Evolutionary conservation across 2,329 filamentous ascomycete genomes (phyloP).

Genomic region (Ambrosiella beaveri): DNA sequence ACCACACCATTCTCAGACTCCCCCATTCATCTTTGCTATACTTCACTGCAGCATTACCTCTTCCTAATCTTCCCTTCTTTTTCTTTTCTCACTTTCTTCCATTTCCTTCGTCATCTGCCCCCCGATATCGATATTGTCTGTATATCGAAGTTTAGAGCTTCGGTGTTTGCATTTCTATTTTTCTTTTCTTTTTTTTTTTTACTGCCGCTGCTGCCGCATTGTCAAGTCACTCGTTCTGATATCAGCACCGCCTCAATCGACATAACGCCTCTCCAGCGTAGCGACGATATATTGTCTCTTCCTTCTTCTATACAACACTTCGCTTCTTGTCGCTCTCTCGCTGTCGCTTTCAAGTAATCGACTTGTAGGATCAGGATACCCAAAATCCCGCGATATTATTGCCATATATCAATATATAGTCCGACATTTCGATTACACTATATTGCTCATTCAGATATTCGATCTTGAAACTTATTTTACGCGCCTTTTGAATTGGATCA

Average conservation of each 20-base stretch:
- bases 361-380: too few species aligned
- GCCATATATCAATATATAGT: too few species aligned
- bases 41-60: slow-evolving; percentile 1
- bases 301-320: not conserved
- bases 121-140: slow-evolving; percentile 2
- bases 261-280: not conserved
- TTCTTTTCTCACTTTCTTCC: not conserved
- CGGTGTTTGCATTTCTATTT: not conserved
- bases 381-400: too few species aligned
- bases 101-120: slow-evolving; percentile 10
- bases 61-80: slow-evolving; percentile 6
- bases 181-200: not conserved
- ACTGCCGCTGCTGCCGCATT: slow-evolving; percentile 1
- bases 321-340: slow-evolving; percentile 8
- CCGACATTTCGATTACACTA: too few species aligned
- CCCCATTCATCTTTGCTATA: not conserved
- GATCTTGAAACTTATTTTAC: not conserved
- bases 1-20: not conserved
- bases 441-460: too few species aligned
- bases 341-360: not conserved
- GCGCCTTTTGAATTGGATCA: not conserved
- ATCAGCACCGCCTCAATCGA: not conserved
- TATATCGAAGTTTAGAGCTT: not conserved
- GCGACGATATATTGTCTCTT: slow-evolving; percentile 1
- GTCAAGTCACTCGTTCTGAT: slow-evolving; percentile 9